Evolutionary conservation across 2,329 filamentous ascomycete species (phyloP).

Genomic region (Sordariomycetes sp.): DNA sequence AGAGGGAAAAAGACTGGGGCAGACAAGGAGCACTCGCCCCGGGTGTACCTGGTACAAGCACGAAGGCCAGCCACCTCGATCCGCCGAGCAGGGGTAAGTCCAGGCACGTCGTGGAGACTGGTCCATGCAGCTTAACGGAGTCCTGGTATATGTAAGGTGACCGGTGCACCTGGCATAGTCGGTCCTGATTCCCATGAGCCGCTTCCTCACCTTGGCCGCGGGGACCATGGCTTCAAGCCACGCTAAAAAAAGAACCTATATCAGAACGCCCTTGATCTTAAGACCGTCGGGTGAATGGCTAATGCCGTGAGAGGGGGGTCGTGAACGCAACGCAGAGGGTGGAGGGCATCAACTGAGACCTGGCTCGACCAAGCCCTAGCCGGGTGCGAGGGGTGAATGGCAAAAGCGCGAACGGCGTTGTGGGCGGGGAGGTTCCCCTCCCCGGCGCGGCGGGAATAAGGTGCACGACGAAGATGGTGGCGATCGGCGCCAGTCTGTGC

Average conservation of each 20-base stretch:
- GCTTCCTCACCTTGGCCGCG: not conserved
- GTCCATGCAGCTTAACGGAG: slow-evolving; percentile 3
- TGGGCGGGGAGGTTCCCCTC: not conserved
- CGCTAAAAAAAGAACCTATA: not conserved
- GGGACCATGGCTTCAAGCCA: not conserved
- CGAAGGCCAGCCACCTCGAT: not conserved
- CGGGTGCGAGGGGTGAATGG: not conserved
- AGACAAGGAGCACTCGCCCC: not conserved
- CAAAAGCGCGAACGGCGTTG: not conserved
- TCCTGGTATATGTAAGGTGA: not conserved
- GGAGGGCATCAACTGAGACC: not conserved
- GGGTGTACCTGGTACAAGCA: slow-evolving; percentile 4
- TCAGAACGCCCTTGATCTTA: not conserved
- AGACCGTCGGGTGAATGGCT: slow-evolving; percentile 4
- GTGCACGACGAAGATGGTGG: not conserved
- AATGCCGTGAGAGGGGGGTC: slow-evolving; percentile 2
- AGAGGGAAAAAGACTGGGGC: not conserved
- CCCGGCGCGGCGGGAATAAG: not conserved
- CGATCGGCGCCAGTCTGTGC: not conserved
- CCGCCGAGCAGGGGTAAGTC: not conserved
- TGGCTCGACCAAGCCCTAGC: not conserved
- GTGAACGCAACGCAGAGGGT: not conserved
- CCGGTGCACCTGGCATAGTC: not conserved
- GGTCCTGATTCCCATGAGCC: not conserved
- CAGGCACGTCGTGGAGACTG: not conserved